Evolutionary conservation across 257 asterid species (phyloP).

Genomic region (Rehmannia glutinosa): DNA sequence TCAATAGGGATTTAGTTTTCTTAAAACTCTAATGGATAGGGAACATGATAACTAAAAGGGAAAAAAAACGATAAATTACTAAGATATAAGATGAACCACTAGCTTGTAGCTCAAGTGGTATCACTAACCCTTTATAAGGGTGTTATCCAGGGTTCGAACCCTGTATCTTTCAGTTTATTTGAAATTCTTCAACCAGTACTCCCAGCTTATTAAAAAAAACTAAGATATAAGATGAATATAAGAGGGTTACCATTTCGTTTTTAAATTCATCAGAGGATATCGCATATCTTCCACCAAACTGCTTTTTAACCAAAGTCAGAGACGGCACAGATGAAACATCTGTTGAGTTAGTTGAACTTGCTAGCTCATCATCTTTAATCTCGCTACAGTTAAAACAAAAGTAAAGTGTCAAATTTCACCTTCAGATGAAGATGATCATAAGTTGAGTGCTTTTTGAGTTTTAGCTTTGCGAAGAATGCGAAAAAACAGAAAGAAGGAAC

Average conservation of each 20-base stretch:
- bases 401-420: constrained; percentile 10
- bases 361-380: constrained; percentile 66
- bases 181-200: too few species aligned
- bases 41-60: neutral
- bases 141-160: too few species aligned
- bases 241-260: constrained; percentile 61
- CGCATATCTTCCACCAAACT: constrained; percentile 84
- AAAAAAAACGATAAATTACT: constrained; percentile 5
- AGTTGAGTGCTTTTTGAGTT: neutral
- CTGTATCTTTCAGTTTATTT: too few species aligned
- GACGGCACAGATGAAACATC: constrained; percentile 56
- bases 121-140: too few species aligned
- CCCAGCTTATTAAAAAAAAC: too few species aligned
- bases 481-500: constrained; percentile 4
- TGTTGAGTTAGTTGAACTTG: constrained; percentile 40
- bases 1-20: neutral
- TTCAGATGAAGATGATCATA: constrained; percentile 8
- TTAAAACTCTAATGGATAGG: constrained; percentile 5
- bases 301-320: constrained; percentile 63
- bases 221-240: too few species aligned
- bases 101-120: too few species aligned
- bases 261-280: constrained; percentile 84
- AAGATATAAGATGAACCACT: too few species aligned
- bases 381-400: constrained; percentile 48
- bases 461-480: neutral